Evolutionary conservation across 345 rosid species (phyloP).

Genomic region (Balakata baccata): DNA sequence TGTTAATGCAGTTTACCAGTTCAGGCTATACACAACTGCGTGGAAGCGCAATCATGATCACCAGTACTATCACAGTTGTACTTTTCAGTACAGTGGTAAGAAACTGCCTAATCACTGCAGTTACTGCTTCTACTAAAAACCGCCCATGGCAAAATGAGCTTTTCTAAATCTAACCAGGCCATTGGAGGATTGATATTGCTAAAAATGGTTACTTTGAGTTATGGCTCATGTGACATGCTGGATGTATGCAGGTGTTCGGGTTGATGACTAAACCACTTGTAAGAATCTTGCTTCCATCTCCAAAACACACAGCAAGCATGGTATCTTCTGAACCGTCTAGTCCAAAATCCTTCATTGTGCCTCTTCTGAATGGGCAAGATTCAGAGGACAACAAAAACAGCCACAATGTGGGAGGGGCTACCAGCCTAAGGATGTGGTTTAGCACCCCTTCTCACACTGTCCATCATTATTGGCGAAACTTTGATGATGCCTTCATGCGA

Average conservation of each 20-base stretch:
- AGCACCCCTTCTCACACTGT: constrained; percentile 66
- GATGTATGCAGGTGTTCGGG: constrained; percentile 68
- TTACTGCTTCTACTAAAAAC: background rate
- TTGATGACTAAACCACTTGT: constrained; percentile 78
- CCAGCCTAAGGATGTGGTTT: constrained; percentile 51
- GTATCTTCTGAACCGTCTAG: constrained; percentile 50
- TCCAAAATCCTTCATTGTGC: constrained; percentile 52
- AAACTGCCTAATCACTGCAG: background rate
- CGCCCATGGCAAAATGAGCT: background rate
- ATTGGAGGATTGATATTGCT: too few species aligned
- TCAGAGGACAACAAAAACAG: constrained; percentile 25
- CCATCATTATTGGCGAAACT: constrained; percentile 78
- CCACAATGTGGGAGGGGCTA: constrained; percentile 27
- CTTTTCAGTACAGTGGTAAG: constrained; percentile 92
- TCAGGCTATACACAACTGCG: constrained; percentile 57
- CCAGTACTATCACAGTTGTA: constrained; percentile 92
- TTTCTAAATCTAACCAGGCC: background rate
- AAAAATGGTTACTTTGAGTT: too few species aligned
- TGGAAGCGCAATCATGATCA: constrained; percentile 83
- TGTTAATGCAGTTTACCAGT: constrained; percentile 54
- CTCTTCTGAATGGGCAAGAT: constrained; percentile 50
- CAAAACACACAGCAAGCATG: constrained; percentile 45
- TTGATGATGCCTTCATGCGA: constrained; percentile 82
- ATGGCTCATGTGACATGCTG: background rate
- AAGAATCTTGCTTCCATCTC: constrained; percentile 63